phyloP scores from a whole-genome alignment of 78 protist species.

The Protostelium mycophagum region DNA sequence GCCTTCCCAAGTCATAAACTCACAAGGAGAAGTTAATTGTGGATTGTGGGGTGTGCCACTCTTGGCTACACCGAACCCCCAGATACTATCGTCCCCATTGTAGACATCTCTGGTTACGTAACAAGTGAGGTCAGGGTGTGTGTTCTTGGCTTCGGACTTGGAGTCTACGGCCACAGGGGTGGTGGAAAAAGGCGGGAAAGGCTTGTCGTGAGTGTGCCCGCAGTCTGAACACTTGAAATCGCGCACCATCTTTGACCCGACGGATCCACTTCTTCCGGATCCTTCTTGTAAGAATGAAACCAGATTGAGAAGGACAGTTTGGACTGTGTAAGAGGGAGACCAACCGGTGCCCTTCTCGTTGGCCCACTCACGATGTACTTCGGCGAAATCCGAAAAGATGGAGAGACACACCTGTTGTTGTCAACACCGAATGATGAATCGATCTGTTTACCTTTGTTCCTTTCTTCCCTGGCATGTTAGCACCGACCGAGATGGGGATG shows the following conservation, averaged over 20 bases:
- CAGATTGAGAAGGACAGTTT: constrained; percentile 7
- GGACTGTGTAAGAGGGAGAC: constrained; percentile 14
- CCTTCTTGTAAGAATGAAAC: not conserved
- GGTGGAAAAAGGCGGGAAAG: not conserved
- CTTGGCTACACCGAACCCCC: not conserved
- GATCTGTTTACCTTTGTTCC: not conserved
- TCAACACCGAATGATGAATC: not conserved
- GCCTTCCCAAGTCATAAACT: not conserved
- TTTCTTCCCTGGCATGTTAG: not conserved
- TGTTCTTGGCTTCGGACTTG: not conserved
- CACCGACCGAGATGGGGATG: not conserved
- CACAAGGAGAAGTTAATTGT: constrained; percentile 1
- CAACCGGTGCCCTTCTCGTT: constrained; percentile 7
- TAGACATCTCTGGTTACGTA: not conserved
- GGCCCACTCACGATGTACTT: not conserved
- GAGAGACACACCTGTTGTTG: constrained; percentile 4
- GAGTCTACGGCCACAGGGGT: not conserved
- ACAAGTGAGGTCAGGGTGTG: not conserved
- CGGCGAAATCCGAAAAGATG: constrained; percentile 8
- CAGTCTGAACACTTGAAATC: not conserved
- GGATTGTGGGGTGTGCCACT: constrained; percentile 3
- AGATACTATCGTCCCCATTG: not conserved
- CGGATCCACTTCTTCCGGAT: not conserved
- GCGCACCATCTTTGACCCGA: not conserved
- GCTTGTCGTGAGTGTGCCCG: not conserved